Conservation (phyloP, 163 green algal genomes). For the Coccomyxa subellipsoidea region DNA sequence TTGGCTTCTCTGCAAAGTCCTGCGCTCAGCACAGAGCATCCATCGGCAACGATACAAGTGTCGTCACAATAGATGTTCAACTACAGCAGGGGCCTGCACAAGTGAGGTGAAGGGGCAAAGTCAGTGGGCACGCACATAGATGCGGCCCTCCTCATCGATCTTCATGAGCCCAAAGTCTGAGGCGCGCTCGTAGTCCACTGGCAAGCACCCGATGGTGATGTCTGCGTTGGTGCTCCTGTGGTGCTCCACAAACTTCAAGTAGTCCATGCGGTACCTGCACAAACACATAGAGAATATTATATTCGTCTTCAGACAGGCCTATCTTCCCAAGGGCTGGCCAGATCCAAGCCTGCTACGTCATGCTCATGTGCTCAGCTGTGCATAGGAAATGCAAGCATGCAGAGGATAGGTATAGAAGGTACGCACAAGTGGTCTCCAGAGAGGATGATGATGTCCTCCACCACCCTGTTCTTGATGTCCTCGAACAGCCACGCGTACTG, state of each 20-base stretch:
- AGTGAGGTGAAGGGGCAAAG: no score
- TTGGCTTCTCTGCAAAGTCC: conserved; percentile 98
- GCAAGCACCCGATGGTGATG: conserved; percentile 94
- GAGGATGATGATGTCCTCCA: conserved; percentile 94
- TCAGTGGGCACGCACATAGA: conserved; percentile 35
- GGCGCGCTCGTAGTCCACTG: conserved; percentile 81
- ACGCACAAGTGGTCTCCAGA: conserved; percentile 80
- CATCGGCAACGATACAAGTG: neutral
- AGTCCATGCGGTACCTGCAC: conserved; percentile 96
- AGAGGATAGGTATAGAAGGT: neutral
- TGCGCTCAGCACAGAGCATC: conserved; percentile 68
- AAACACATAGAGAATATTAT: no score
- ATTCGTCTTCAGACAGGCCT: no score
- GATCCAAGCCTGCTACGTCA: no score
- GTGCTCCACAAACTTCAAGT: conserved; percentile 97
- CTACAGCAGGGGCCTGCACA: neutral
- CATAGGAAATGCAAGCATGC: neutral
- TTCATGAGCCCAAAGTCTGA: conserved; percentile 99
- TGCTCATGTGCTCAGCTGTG: no score
- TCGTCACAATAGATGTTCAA: neutral
- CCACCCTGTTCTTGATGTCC: conserved; percentile 92
- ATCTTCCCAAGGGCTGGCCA: no score
- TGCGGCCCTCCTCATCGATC: conserved; percentile 76
- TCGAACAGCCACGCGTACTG: conserved; percentile 98
- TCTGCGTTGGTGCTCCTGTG: conserved; percentile 88